Evolutionary conservation across 2,329 filamentous ascomycete species (phyloP).

Genomic region (Orbilia oligospora): DNA sequence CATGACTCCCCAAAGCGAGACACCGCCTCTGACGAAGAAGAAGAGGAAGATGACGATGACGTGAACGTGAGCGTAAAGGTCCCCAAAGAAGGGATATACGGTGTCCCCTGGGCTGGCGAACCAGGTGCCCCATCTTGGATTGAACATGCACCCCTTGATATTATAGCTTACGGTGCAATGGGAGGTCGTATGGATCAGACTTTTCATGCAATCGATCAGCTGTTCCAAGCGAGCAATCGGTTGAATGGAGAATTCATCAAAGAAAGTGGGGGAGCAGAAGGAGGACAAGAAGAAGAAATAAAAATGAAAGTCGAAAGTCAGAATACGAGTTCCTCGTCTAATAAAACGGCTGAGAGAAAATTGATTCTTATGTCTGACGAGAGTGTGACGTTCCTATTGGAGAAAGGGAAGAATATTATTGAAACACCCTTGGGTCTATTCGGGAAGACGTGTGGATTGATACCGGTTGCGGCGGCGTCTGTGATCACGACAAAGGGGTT

Average conservation of each 20-base stretch:
- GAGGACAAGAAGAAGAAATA: neutral
- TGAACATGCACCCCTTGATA: conserved; percentile 69
- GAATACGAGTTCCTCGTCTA: neutral
- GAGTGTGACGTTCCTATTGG: conserved; percentile 86
- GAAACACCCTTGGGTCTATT: conserved; percentile 75
- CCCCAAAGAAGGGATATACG: neutral
- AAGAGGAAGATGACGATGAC: conserved; percentile 1
- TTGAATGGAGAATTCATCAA: conserved; percentile 59
- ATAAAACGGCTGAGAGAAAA: conserved; percentile 68
- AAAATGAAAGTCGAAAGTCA: conserved; percentile 10
- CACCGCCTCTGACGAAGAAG: conserved; percentile 28
- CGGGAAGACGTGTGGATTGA: conserved; percentile 83
- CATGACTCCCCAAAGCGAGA: conserved; percentile 36
- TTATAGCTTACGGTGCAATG: conserved; percentile 87
- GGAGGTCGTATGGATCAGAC: conserved; percentile 94
- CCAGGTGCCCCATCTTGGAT: conserved; percentile 62
- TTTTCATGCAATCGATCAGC: conserved; percentile 87
- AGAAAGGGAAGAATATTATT: conserved; percentile 77
- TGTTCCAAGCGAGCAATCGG: conserved; percentile 73
- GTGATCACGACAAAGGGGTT: conserved; percentile 84
- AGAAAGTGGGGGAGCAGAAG: conserved; percentile 2
- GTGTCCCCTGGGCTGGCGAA: conserved; percentile 59
- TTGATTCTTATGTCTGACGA: conserved; percentile 86
- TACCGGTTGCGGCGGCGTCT: conserved; percentile 84
- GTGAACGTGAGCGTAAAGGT: too few species aligned